Base-by-base conservation (phyloP, 2,329 filamentous ascomycete genomes). In the Colletotrichum cuscutae region DNA sequence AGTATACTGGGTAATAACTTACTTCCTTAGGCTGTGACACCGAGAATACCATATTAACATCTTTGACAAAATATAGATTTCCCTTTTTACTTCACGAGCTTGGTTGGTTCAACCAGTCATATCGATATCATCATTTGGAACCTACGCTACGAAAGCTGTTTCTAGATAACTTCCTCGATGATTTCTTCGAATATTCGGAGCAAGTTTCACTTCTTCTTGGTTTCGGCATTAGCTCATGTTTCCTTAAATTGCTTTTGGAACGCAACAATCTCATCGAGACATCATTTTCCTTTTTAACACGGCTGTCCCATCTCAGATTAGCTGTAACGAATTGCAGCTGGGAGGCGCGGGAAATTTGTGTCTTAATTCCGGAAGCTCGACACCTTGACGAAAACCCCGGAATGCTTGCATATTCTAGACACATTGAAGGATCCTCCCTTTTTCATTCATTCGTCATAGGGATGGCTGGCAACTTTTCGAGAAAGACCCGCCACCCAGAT, bases 31-130 rank as follows among this genome's bases (percentile, higher is more conserved):
- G 12, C 35, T 6, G 12, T 42, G 12, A 13, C 13, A 15, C 5
- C 13, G 35, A 42, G 13, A 15, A 42, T 15, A 6, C 3, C 12
- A 12, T 42, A 12, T 42, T 42, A 4, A 19, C n/a, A 5, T 7
- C 5, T 12, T 26, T 22, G 37, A 13, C 3, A 15, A 37, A 1
- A 12, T 9, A 7, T 32, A 63, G 60, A 7, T 0, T 3, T 22
- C 15, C 24, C 22, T 32, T 52, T 2, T 13, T 63, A 1, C 28
- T 53, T 24, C 1, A 4, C 15, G 1, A 13, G 6, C 8, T 53
- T 6, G 0, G 0, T 9, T 3, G 2, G n/a, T 6, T 35, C 4
- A 5, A 7, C 15, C 5, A 13, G 1, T 5, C 3, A 1, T 11
- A 1, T 1, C 12, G 6, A 19, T 1, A 22, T 2, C 42, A 11